Evolutionary conservation across 495 filamentous ascomycete genomes (phyloP), one percentile per base, ranked within the genome.

Genomic region (Hypoxylon intermedium): DNA sequence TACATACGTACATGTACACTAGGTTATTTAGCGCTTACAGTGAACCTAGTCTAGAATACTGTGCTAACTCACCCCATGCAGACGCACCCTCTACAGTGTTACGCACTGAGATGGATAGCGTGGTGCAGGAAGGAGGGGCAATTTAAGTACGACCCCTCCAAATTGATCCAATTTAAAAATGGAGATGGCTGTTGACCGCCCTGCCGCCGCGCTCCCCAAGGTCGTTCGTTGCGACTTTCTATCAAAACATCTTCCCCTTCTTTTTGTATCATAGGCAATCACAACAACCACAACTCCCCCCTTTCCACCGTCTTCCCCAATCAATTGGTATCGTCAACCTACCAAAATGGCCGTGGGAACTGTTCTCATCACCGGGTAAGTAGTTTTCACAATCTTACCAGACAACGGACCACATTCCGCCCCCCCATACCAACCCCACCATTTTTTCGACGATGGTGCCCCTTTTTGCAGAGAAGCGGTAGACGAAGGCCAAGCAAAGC

Each of bases 331-430:
- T 38, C 2, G 5, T 24, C 0, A 37, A 53, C 15, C 26, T 18
- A 11, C 44, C 44, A 87, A 73, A 62, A 94, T 96, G 91, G 67
- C 87, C 76, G 78, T 87, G 51, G 90, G 91, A 77, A 93, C 92
- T 34, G 88, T 97, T 71, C 84, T 97, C 52, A 86, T 97, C 72
- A 90, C 92, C 45, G 92, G 92, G 92, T 97, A 84, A 78, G 89
- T 79, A 15, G 46, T 38, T 36, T 15, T 38, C 19, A 20, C 31
- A 7, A 7, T 30, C 6, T 36, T 2, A 19, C 19, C 31, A 1
- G 19, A 4, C 16, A 9, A 6, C 36, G 18, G 6, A 30, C 9
- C 33, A 12, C 38, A 38, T 40, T 54, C 6, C 20, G 16, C 36
- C 36, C 15, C 15, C 7, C 4, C 15, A 6, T 38, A 6, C 18